Base-by-base conservation (phyloP, 2,329 filamentous ascomycete genomes). In the Nemania bipapillata region DNA sequence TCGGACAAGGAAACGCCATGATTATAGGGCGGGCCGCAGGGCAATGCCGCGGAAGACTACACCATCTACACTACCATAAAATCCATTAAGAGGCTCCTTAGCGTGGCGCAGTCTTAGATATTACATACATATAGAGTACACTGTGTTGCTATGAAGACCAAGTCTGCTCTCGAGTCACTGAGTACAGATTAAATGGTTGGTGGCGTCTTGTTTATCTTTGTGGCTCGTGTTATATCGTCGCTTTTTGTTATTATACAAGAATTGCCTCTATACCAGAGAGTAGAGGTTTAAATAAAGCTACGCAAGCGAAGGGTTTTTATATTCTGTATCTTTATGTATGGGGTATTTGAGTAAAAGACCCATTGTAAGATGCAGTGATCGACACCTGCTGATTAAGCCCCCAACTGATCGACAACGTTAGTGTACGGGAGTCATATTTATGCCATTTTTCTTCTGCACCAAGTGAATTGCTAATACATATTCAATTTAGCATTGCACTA, bases 11-110 rank as follows among this genome's bases (percentile, higher is more conserved):
- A 47, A 47, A 54, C 26, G 32, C 20, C 22, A 59, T 59, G 12
- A 35, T 65, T 30, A 26, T 22, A 28, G 12, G 47, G 49, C 24
- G 47, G 50, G 35, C 26, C 24, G 17, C 22, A 37, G 7, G 32
- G 42, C 47, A 63, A 45, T 67, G 45, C 53, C 53, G 58, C 45
- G 20, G 52, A 35, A 26, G 37, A 55, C 35, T 30, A 40, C 45
- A 20, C 22, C 7, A 24, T 49, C 22, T 24, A 49, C 45, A 8
- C 45, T 53, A 22, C 45, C 22, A 28, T 37, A 42, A 5, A 63
- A 26, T 54, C 60, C 47, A 50, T 63, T 24, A 26, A 40, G 7
- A 63, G 35, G 17, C 47, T 12, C 32, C 57, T 20, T 24, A 47
- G 26, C 58, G 52, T 62, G 58, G 58, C 58, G 35, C 35, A 50